phyloP scores from a whole-genome alignment of 1,284 basidiomycete species.

The Moesziomyces antarcticus region DNA sequence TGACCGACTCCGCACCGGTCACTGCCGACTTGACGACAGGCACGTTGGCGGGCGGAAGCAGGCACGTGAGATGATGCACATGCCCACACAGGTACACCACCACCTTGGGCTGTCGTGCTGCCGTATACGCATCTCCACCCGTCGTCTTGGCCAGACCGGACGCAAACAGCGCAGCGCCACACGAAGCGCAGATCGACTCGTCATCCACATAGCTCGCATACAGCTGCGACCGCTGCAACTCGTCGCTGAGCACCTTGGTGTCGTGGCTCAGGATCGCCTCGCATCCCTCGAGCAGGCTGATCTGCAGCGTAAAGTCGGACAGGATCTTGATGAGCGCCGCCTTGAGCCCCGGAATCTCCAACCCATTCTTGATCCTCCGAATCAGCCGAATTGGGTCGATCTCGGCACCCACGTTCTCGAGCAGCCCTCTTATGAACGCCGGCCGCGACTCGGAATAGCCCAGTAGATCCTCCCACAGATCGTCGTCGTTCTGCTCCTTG shows the following conservation, averaged over 20 bases:
- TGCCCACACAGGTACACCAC: slow-evolving; percentile 63
- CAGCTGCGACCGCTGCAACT: slow-evolving; percentile 40
- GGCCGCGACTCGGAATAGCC: slow-evolving; percentile 93
- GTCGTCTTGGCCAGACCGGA: not conserved
- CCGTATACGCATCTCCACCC: slow-evolving; percentile 12
- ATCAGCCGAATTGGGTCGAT: slow-evolving; percentile 96
- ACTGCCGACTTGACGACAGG: slow-evolving; percentile 8
- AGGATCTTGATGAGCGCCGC: slow-evolving; percentile 94
- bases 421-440: slow-evolving; percentile 89
- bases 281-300: slow-evolving; percentile 62
- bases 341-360: slow-evolving; percentile 94
- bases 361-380: slow-evolving; percentile 90
- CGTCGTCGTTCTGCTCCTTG: slow-evolving; percentile 95
- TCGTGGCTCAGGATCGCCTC: slow-evolving; percentile 57
- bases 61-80: slow-evolving; percentile 56
- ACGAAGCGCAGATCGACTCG: slow-evolving; percentile 43
- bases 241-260: slow-evolving; percentile 39
- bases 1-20: slow-evolving; percentile 4
- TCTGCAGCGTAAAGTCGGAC: slow-evolving; percentile 87
- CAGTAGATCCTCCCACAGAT: slow-evolving; percentile 96
- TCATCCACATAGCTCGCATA: slow-evolving; percentile 52
- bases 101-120: slow-evolving; percentile 19
- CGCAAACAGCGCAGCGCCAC: slow-evolving; percentile 39
- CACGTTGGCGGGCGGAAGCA: slow-evolving; percentile 29
- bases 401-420: slow-evolving; percentile 93